A percentile compares a stretch with the other conserved stretches of the same genome.
These are phyloP conservation scores for Solanum dulcamara DNA, from an alignment of 257 asterid genomes.

Conservation along the genomic window DNA sequence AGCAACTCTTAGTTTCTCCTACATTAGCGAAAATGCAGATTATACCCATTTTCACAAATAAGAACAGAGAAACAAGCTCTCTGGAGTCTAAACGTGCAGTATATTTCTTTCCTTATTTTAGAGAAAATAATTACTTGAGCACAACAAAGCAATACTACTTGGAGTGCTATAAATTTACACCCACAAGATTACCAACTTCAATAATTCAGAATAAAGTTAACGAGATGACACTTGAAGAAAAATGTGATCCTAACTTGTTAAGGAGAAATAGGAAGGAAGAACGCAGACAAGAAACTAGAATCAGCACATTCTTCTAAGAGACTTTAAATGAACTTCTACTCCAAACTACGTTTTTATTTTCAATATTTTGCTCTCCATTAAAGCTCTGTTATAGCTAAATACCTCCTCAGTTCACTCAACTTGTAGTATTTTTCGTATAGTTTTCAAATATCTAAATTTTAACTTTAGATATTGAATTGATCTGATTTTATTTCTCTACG, in stretches of 20 bases:
- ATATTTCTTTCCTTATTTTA: background rate
- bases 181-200: background rate
- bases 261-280: background rate
- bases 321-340: background rate
- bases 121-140: background rate
- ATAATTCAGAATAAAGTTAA: background rate
- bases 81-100: background rate
- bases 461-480: background rate
- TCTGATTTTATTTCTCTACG: background rate
- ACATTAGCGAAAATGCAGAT: conserved; percentile 11
- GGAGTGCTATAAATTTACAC: background rate
- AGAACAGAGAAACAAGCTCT: background rate
- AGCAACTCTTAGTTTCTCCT: conserved; percentile 89
- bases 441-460: background rate
- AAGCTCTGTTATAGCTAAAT: background rate
- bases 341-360: background rate
- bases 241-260: background rate
- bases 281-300: background rate
- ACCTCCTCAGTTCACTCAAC: background rate
- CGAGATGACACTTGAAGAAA: background rate
- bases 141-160: background rate
- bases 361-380: background rate
- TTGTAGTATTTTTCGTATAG: background rate
- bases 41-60: background rate
- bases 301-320: background rate